Base-by-base conservation (phyloP, 805 yeast genomes). In the Kazachstania africana region DNA sequence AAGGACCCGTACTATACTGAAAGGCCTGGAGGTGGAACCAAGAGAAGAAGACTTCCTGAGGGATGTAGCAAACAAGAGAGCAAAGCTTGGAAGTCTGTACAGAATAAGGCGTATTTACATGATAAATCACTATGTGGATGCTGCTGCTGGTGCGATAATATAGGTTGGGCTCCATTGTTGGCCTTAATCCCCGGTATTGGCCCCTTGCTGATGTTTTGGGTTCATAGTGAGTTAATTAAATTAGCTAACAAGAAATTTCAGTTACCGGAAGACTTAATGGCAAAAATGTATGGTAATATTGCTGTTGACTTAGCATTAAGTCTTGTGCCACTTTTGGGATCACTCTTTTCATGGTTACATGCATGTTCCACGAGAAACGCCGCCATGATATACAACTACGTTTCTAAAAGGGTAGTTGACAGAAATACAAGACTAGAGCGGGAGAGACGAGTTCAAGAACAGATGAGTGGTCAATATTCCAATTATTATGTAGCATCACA, bases 291-390 rank as follows among this genome's bases (percentile, higher is more conserved):
- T 36, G 78, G 78, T 12, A 81, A 87, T 47, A 80, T 85, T 24
- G 47, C 71, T 9, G 53, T 83, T 36, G 96, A 88, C 52, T 62
- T 87, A 19, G 43, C 80, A 24, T 72, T 87, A 24, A 67, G 87
- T 2, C 60, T 88, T 21, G 77, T 88, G 0, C 97, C 97, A 0
- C 42, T 85, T 4, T 53, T 88, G 21, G 97, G 97, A 1, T 63
- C 75, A 3, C 57, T 85, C 23, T 68, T 85, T 33, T 60, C 81
- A 9, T 87, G 94, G 88, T 37, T 87, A 53, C 72, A 83, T 48
- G 81, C 76, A 2, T 81, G 95, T 49, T 81, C 94, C 6, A 82
- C 95, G 0, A 63, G 95, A 46, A 87, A 88, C 53, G 94, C 95
- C 0, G 87, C 88, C 0, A 47, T 83, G 44, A 66, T 85, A 6